Percentiles rank a stretch among this genome's conserved stretches.
phyloP scores from a whole-genome alignment of 148 eudicot genomes.

The Cornus suecica region DNA sequence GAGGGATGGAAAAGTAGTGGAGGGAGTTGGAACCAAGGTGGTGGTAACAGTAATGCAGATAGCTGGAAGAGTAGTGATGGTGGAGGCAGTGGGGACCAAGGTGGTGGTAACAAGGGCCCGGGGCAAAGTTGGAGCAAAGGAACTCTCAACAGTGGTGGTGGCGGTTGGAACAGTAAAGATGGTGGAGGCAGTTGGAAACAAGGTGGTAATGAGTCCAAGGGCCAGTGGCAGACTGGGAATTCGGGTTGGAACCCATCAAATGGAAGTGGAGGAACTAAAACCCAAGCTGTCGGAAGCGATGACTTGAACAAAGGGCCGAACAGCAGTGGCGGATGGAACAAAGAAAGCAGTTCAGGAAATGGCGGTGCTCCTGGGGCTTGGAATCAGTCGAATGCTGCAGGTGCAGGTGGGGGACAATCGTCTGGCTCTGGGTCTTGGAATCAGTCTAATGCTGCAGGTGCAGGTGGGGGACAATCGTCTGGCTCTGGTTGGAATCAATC shows the following conservation, averaged over 20 bases:
- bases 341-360: conserved; percentile 2
- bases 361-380: conserved; percentile 10
- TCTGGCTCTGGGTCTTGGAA: conserved; percentile 4
- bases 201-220: neutral
- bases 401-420: conserved; percentile 10
- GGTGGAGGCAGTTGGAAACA: neutral
- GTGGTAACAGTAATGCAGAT: neutral
- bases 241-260: conserved; percentile 5
- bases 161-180: conserved; percentile 2
- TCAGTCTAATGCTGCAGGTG: conserved; percentile 1
- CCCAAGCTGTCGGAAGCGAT: no score
- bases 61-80: conserved; percentile 9
- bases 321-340: conserved; percentile 13
- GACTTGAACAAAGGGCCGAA: no score
- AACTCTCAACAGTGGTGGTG: neutral
- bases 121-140: conserved; percentile 8
- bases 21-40: conserved; percentile 5
- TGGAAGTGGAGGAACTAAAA: neutral
- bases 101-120: neutral
- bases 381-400: neutral
- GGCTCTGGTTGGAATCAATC: conserved; percentile 6
- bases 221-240: conserved; percentile 1
- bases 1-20: conserved; percentile 10
- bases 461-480: conserved; percentile 11
- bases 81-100: conserved; percentile 5